Percentiles rank a stretch among this genome's conserved stretches.
Conservation (phyloP, 2,329 filamentous ascomycete genomes). For the Chaetomiaceae sp. region DNA sequence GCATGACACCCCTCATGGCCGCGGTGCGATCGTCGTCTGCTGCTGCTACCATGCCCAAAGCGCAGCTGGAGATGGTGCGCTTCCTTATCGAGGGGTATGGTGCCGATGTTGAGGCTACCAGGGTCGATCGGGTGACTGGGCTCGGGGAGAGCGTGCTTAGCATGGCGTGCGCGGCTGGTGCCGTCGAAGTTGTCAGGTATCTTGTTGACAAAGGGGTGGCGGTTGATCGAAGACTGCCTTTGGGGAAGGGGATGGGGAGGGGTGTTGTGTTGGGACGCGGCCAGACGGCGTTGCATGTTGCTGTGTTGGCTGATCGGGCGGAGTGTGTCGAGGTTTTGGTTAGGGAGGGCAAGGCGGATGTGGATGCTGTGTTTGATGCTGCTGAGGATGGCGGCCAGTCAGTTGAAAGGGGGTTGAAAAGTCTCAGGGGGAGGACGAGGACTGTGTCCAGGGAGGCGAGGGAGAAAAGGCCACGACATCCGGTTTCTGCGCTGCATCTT, state of each 20-base stretch:
- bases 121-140: not conserved
- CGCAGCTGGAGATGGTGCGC: constrained; percentile 21
- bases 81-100: constrained; percentile 23
- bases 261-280: not conserved
- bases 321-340: constrained; percentile 17
- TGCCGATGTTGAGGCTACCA: constrained; percentile 18
- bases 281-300: constrained; percentile 24
- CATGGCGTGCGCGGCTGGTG: constrained; percentile 12
- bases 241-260: not conserved
- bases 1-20: constrained; percentile 20
- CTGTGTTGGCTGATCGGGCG: constrained; percentile 13
- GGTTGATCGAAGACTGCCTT: constrained; percentile 10
- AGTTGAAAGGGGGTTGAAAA: not conserved
- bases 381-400: not conserved
- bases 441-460: not conserved
- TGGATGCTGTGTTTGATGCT: constrained; percentile 16
- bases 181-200: constrained; percentile 12
- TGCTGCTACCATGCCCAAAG: not conserved
- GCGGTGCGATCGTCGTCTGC: constrained; percentile 12
- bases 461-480: not conserved
- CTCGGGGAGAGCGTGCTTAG: constrained; percentile 11
- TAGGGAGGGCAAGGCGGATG: constrained; percentile 17
- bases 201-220: constrained; percentile 17
- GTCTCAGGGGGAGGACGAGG: not conserved
- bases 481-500: constrained; percentile 21